A percentile compares a stretch with the other conserved stretches of the same genome.
Conservation (phyloP, 805 yeast genomes). For the Candida sithepensis region DNA sequence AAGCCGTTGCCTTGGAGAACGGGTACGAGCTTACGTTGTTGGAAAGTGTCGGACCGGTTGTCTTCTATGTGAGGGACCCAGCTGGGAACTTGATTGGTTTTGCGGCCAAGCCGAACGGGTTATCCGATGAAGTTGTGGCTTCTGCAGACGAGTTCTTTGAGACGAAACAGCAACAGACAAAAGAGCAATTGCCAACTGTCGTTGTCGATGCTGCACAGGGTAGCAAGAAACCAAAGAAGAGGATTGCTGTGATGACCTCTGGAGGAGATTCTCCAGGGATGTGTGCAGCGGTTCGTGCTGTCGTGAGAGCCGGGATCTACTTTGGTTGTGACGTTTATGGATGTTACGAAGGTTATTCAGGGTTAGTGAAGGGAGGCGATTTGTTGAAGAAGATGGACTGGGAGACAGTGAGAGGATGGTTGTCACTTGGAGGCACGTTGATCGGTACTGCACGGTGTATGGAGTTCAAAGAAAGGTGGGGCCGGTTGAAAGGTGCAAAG, state of each 20-base stretch:
- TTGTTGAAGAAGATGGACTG: slow-evolving; percentile 75
- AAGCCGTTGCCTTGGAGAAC: slow-evolving; percentile 18
- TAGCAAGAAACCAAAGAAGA: slow-evolving; percentile 19
- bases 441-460: slow-evolving; percentile 95
- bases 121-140: slow-evolving; percentile 19
- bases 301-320: slow-evolving; percentile 86
- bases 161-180: slow-evolving; percentile 1
- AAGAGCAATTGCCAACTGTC: background rate
- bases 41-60: slow-evolving; percentile 7
- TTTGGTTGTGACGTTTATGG: slow-evolving; percentile 89
- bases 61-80: slow-evolving; percentile 53
- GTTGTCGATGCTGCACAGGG: too few species aligned
- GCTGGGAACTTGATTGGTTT: slow-evolving; percentile 58
- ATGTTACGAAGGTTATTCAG: slow-evolving; percentile 92
- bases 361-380: slow-evolving; percentile 81
- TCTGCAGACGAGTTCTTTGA: slow-evolving; percentile 7
- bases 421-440: slow-evolving; percentile 89
- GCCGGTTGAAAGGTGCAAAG: slow-evolving; percentile 78
- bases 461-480: slow-evolving; percentile 81
- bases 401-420: slow-evolving; percentile 94
- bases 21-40: slow-evolving; percentile 17
- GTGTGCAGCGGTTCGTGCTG: slow-evolving; percentile 95
- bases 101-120: slow-evolving; percentile 42
- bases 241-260: slow-evolving; percentile 92
- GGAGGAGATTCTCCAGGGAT: slow-evolving; percentile 99